phyloP scores from a whole-genome alignment of 805 yeast species.

The Lipomyces yamadae region DNA sequence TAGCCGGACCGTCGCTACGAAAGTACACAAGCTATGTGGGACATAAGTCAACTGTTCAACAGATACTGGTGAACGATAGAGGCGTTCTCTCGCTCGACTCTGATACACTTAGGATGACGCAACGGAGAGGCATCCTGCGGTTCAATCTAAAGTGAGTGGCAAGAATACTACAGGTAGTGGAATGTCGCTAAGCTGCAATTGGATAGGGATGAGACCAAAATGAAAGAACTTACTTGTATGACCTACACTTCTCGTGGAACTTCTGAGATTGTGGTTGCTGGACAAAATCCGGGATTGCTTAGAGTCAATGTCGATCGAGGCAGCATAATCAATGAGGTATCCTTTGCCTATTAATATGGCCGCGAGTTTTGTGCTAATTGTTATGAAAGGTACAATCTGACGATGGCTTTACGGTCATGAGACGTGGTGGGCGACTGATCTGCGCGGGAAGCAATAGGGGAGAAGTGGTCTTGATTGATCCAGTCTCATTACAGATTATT shows the following conservation, averaged over 20 bases:
- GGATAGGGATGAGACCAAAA: slow-evolving; percentile 16
- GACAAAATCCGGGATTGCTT: slow-evolving; percentile 43
- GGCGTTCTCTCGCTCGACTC: slow-evolving; percentile 65
- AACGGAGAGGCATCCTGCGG: slow-evolving; percentile 60
- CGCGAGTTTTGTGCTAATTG: slow-evolving; percentile 19
- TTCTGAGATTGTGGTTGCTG: slow-evolving; percentile 45
- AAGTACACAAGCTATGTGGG: slow-evolving; percentile 65
- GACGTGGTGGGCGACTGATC: slow-evolving; percentile 43
- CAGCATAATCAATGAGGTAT: slow-evolving; percentile 42
- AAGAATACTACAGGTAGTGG: neutral
- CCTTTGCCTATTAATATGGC: slow-evolving; percentile 25
- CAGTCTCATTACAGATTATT: slow-evolving; percentile 44
- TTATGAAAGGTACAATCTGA: slow-evolving; percentile 20
- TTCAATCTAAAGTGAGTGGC: slow-evolving; percentile 38
- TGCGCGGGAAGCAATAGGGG: slow-evolving; percentile 47
- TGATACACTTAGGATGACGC: slow-evolving; percentile 57
- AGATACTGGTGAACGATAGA: slow-evolving; percentile 58
- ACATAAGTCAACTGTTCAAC: slow-evolving; percentile 56
- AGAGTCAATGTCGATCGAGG: slow-evolving; percentile 48
- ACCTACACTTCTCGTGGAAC: slow-evolving; percentile 41
- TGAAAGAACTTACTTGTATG: slow-evolving; percentile 41
- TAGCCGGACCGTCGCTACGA: slow-evolving; percentile 53
- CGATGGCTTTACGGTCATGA: slow-evolving; percentile 42
- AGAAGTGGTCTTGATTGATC: slow-evolving; percentile 46
- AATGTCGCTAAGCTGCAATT: neutral